phyloP scores from a whole-genome alignment of 805 yeast species.

The Ogataea salicorniae region DNA sequence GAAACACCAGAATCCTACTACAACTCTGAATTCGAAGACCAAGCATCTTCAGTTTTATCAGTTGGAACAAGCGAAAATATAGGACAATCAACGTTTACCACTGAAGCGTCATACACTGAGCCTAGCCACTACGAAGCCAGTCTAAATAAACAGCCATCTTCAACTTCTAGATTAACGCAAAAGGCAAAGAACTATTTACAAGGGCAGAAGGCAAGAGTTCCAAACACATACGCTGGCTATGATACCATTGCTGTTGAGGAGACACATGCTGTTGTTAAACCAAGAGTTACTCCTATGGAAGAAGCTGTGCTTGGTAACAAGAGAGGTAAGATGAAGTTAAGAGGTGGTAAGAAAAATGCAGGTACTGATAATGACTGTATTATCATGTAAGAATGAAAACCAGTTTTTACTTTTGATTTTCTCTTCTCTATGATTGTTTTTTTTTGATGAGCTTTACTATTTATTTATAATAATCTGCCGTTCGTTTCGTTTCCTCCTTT shows the following conservation, averaged over 20 bases:
- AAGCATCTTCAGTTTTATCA: background rate
- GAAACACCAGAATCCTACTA: too few species aligned
- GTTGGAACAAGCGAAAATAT: background rate
- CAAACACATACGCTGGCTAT: background rate
- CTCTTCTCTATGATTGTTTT: too few species aligned
- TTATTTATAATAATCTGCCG: too few species aligned
- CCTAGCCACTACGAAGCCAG: background rate
- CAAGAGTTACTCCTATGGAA: background rate
- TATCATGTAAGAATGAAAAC: conserved; percentile 22
- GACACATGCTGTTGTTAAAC: background rate
- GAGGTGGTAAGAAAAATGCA: conserved; percentile 9
- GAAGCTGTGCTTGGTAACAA: background rate
- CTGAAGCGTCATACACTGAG: background rate
- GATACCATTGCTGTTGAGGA: background rate
- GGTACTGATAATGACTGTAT: conserved; percentile 27
- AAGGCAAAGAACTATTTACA: conserved; percentile 6
- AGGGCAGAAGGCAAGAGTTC: background rate
- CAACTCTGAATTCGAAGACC: background rate
- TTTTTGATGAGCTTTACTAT: background rate
- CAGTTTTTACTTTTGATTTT: too few species aligned
- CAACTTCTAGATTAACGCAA: background rate
- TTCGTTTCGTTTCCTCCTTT: too few species aligned
- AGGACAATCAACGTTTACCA: background rate
- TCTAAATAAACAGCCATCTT: background rate
- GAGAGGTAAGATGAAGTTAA: conserved; percentile 6